Evolutionary conservation across 1,139 yeast genomes (phyloP).

Genomic region (Hyphopichia khmerensis): DNA sequence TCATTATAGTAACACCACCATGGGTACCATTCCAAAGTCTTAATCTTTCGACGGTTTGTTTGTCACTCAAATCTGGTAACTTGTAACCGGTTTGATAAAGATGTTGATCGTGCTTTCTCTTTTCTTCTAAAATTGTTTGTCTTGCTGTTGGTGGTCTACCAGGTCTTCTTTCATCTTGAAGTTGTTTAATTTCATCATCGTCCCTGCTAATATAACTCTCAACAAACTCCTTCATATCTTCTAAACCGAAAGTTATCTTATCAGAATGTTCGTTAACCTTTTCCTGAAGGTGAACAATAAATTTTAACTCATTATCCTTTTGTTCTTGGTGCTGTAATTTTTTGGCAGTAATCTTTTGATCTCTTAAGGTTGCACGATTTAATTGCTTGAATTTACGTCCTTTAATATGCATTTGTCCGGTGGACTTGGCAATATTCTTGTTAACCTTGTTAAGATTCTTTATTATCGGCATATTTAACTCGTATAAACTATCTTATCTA

Average conservation of each 20-base stretch:
- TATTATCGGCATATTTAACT: slow-evolving; percentile 66
- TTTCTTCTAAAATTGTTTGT: slow-evolving; percentile 66
- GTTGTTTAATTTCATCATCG: slow-evolving; percentile 65
- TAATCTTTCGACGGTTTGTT: slow-evolving; percentile 55
- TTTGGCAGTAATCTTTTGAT: slow-evolving; percentile 60
- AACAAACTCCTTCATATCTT: slow-evolving; percentile 61
- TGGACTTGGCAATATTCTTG: slow-evolving; percentile 58
- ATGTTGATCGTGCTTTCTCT: slow-evolving; percentile 56
- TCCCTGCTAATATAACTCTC: slow-evolving; percentile 66
- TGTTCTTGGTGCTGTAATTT: slow-evolving; percentile 57
- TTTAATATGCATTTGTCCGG: slow-evolving; percentile 74
- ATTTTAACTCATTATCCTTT: slow-evolving; percentile 55
- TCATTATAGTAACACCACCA: slow-evolving; percentile 74
- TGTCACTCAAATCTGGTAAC: slow-evolving; percentile 70
- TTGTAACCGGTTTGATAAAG: slow-evolving; percentile 69
- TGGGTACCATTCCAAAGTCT: slow-evolving; percentile 78
- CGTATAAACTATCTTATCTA: neutral
- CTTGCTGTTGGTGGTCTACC: slow-evolving; percentile 82
- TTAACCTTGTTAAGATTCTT: slow-evolving; percentile 73
- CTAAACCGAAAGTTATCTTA: slow-evolving; percentile 44
- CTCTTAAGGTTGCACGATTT: slow-evolving; percentile 82
- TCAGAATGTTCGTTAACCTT: slow-evolving; percentile 48
- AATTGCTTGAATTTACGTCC: slow-evolving; percentile 86
- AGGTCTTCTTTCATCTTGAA: slow-evolving; percentile 65
- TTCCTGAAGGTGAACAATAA: slow-evolving; percentile 67